Base-by-base conservation (phyloP, 1,284 basidiomycete species). In the Cutaneotrichosporon sp. region DNA sequence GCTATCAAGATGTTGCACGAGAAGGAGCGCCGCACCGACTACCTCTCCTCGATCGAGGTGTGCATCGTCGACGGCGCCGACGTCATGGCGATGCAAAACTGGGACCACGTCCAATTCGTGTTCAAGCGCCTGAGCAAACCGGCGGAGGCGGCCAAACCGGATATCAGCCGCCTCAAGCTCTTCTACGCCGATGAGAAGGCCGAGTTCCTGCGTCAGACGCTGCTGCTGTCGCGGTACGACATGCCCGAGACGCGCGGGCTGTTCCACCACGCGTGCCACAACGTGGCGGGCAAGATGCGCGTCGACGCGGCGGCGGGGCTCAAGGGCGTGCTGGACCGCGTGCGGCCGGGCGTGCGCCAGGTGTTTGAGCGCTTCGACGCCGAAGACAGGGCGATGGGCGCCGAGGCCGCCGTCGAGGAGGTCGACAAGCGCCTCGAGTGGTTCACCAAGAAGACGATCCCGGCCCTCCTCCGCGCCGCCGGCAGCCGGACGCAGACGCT, bases 71-170 rank as follows among this genome's bases (percentile, higher is more conserved):
- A 99, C 77, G 94, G 98, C 70, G 83, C 92, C 81, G 94, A 99
- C 74, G 89, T 91, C 2, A 85, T 99, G 74, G 85, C 87, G 8
- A 99, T 99, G 97, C 95, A 99, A 81, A 99, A 99, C 73, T 99
- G 97, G 97, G 94, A 98, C 56, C 95, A 99, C 75, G 84, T 95
- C 1, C 66, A 97, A 91, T 97, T 92, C 75, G 86, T 97, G 49
- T 83, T 98, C 67, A 86, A 85, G 3, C 85, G 90, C 63, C 79
- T 98, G 54, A 98, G 97, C 80, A 84, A 88, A 68, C 83, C 98
- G 24, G 97, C 97, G 0, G 91, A 92, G 70, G 89, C 93, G 6
- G 92, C 90, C 70, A 91, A 97, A 60, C 88, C 92, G 25, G 97
- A 99, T 80, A 98, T 99, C 79, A 95, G 93, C 7, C 86, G 97